These are phyloP conservation scores for Mycena sanguinolenta DNA, from an alignment of 768 basidiomycete genomes.

Conservation along the genomic window DNA sequence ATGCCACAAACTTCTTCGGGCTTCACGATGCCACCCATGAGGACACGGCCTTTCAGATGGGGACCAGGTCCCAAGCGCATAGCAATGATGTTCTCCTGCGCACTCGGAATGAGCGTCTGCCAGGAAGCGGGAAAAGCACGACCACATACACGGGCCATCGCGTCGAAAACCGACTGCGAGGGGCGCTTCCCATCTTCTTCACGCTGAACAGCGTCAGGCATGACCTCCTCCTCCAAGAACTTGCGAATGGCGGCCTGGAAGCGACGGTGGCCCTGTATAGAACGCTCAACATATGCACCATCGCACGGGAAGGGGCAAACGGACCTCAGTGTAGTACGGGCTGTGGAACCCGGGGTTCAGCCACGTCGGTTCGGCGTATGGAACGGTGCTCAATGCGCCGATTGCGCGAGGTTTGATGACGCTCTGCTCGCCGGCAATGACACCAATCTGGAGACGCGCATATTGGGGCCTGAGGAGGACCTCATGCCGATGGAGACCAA, in stretches of 20 bases:
- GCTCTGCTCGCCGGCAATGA: constrained; percentile 70
- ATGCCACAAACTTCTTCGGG: constrained; percentile 71
- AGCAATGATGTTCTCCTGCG: constrained; percentile 65
- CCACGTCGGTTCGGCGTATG: constrained; percentile 93
- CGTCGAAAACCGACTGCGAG: constrained; percentile 79
- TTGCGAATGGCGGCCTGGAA: constrained; percentile 75
- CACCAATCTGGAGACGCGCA: constrained; percentile 80
- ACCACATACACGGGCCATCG: constrained; percentile 64
- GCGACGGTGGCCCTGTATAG: constrained; percentile 64
- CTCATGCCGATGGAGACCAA: constrained; percentile 88
- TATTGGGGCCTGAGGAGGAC: constrained; percentile 84
- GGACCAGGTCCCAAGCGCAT: constrained; percentile 92
- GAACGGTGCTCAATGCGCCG: constrained; percentile 80
- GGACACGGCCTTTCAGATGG: constrained; percentile 81
- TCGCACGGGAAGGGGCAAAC: constrained; percentile 47
- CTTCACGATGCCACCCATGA: constrained; percentile 81
- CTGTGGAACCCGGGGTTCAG: constrained; percentile 74
- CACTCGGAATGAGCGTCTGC: background rate
- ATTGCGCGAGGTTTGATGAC: constrained; percentile 61
- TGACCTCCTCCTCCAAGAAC: constrained; percentile 79
- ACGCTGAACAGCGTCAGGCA: constrained; percentile 69
- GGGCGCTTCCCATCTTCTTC: constrained; percentile 95
- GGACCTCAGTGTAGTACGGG: constrained; percentile 79
- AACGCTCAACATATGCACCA: constrained; percentile 34
- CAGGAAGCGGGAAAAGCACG: constrained; percentile 25